Evolutionary conservation across 495 filamentous ascomycete genomes (phyloP), one percentile per base, ranked within the genome.

Genomic region (Jackrogersella multiformis): DNA sequence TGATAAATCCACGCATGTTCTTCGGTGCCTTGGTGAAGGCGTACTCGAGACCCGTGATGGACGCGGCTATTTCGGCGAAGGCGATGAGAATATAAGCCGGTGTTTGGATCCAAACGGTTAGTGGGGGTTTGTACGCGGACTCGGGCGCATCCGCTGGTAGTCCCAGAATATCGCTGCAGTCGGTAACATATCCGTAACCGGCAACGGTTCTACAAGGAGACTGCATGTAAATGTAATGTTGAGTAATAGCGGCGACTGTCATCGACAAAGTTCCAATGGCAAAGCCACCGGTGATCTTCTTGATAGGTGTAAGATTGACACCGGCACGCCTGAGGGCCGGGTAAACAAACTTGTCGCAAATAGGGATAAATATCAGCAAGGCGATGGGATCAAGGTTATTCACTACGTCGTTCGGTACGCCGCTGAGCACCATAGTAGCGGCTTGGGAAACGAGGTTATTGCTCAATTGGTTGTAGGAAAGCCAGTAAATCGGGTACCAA

Each of bases 361-460:
- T 83, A 7, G 92, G 92, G 56, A 94, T 92, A 63, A 93, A 84
- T 74, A 95, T 90, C 73, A 94, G 84, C 35, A 94, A 77, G 1
- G 89, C 81, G 59, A 94, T 79, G 10, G 92, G 90, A 73, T 94
- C 88, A 26, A 95, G 83, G 73, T 94, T 95, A 66, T 84, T 85
- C 68, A 94, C 80, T 13, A 94, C 82, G 71, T 95, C 92, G 77
- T 94, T 92, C 52, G 92, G 92, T 0, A 92, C 84, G 10, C 89
- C 88, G 46, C 84, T 83, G 10, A 92, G 82, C 6, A 79, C 66
- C 89, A 94, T 90, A 5, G 85, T 87, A 5, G 86, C 86, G 2
- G 91, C 91, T 75, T 92, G 90, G 8, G 88, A 90, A 34, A 85
- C 87, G n/a, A 94, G 77, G 77, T 92, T 93, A 82, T 88, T 89